Base-by-base conservation (phyloP, 805 yeast genomes). In the Metschnikowia vanudenii region DNA sequence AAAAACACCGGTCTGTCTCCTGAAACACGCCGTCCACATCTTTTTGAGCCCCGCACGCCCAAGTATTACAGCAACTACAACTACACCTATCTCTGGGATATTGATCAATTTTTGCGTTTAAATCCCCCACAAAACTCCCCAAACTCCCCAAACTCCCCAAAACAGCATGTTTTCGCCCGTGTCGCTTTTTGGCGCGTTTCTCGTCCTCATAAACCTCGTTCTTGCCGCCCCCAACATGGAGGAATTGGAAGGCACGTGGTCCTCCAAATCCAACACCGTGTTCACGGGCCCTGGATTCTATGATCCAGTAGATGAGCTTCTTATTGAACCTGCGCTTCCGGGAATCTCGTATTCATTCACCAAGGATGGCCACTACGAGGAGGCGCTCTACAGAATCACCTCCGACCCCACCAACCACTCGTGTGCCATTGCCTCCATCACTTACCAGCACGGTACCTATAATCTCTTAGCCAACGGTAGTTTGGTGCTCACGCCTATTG, bases 221-320 rank as follows among this genome's bases (percentile, higher is more conserved):
- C 19, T 44, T 13, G 68, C 65, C 4, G 71, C 62, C 22, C 74
- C 75, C 17, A 67, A 59, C 54, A 71, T 63, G 69, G 56, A 52
- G 16, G 77, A 73, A 55, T 60, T 88, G 39, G 87, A 74, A 35
- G 99, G 99, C 6, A 94, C 99, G 0, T 94, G 99, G 99, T 68
- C 91, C 1, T 85, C 97, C 14, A 94, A 94, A 66, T 83, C 97
- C 11, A 88, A 87, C 64, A 82, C 95, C 11, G 99, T 94, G 7
- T 84, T 92, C 71, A 94, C 99, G 1, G 99, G 99, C 0, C 96
- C 98, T 6, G 86, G 91, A 2, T 94, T 94, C 62, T 94, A 81
- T 64, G 98, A 94, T 65, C 99, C 99, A 2, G 86, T 90, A 24
- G 97, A 92, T 62, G 99, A 94, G 66, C 78, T 92, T 14, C 72